These are phyloP conservation scores for Cryptococcus neoformans DNA, from an alignment of 1,284 basidiomycete species.

Conservation along the genomic window DNA sequence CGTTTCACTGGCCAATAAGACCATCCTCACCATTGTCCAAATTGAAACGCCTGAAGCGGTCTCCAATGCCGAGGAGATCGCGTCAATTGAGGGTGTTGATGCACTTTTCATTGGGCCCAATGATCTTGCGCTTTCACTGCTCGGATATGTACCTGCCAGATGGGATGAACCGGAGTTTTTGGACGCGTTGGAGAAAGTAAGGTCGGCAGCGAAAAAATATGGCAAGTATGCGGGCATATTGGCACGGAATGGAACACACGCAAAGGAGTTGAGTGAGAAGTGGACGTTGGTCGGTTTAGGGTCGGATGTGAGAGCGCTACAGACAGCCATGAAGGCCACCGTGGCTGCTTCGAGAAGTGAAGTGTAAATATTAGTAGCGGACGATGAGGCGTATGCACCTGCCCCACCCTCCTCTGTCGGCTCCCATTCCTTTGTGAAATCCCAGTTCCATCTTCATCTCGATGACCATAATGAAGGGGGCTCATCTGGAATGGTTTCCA, in stretches of 20 bases:
- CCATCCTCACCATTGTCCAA: constrained; percentile 27
- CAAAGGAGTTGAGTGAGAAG: background rate
- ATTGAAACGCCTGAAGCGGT: constrained; percentile 32
- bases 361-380: too few relatives aligned
- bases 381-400: too few relatives aligned
- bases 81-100: constrained; percentile 25
- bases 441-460: too few relatives aligned
- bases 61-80: constrained; percentile 31
- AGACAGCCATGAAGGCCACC: constrained; percentile 8
- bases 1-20: constrained; percentile 24
- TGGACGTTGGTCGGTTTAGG: constrained; percentile 7
- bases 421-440: too few relatives aligned
- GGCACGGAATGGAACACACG: too few relatives aligned
- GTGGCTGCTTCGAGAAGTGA: background rate
- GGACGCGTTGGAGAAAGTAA: constrained; percentile 11
- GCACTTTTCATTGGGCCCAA: constrained; percentile 33
- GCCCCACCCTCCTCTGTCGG: too few relatives aligned
- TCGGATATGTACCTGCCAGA: constrained; percentile 24
- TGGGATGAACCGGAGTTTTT: constrained; percentile 25
- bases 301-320: constrained; percentile 9
- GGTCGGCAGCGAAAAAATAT: too few relatives aligned
- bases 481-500: too few relatives aligned
- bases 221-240: too few relatives aligned
- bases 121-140: constrained; percentile 26
- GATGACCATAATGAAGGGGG: too few relatives aligned